Conservation (phyloP, 352 stramenopile species). For the Blastocystis sp. region DNA sequence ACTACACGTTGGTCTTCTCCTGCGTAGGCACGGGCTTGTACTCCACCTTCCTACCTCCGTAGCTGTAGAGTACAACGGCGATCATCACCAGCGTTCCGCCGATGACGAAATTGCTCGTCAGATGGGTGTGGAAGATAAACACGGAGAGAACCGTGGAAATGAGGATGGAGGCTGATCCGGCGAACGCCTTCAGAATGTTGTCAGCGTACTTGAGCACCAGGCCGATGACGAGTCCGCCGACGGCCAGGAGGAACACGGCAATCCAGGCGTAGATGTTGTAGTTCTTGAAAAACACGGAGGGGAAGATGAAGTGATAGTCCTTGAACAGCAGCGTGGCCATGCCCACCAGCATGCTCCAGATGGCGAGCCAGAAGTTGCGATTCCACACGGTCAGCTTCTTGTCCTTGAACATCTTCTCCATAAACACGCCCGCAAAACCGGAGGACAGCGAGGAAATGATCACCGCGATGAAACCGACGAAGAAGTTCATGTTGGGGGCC, state of each 20-base stretch:
- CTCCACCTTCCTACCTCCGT: constrained; percentile 28
- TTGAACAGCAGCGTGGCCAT: constrained; percentile 76
- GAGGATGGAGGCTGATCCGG: constrained; percentile 82
- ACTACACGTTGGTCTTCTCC: neutral
- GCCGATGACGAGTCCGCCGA: constrained; percentile 83
- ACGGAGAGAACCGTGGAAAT: constrained; percentile 78
- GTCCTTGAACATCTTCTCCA: constrained; percentile 85
- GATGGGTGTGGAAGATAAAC: constrained; percentile 81
- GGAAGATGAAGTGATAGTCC: constrained; percentile 74
- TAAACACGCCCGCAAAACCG: constrained; percentile 84
- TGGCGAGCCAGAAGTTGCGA: constrained; percentile 82
- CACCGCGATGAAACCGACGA: constrained; percentile 77
- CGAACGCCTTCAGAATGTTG: constrained; percentile 88
- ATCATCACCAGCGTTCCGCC: constrained; percentile 77
- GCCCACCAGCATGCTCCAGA: constrained; percentile 80
- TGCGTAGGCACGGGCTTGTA: constrained; percentile 28
- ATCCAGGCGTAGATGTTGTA: constrained; percentile 76
- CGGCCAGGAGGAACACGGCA: constrained; percentile 77
- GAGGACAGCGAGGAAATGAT: constrained; percentile 78
- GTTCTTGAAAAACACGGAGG: constrained; percentile 79
- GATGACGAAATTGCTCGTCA: constrained; percentile 77
- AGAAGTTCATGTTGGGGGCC: constrained; percentile 66
- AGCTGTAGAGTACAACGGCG: constrained; percentile 74
- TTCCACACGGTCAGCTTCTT: constrained; percentile 80
- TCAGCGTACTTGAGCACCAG: constrained; percentile 88